These are phyloP conservation scores for Escallonia rubra DNA, from an alignment of 129 eudicot genomes.

Conservation along the genomic window DNA sequence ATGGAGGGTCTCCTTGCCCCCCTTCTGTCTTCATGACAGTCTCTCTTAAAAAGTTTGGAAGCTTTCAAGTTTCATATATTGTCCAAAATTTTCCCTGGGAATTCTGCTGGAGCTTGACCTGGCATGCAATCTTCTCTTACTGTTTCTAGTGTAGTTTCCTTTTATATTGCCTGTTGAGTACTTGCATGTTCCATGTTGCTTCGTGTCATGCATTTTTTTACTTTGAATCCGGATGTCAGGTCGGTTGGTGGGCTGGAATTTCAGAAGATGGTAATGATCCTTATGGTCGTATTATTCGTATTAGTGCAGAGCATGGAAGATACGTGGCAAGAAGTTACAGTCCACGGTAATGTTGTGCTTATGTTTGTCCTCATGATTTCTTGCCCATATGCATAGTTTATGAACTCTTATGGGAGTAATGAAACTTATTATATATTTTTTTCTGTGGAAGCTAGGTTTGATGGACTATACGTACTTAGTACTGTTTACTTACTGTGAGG, in stretches of 20 bases:
- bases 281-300: slow-evolving; percentile 80
- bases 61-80: too few relatives aligned
- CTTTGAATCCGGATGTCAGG: slow-evolving; percentile 40
- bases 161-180: slow-evolving; percentile 1
- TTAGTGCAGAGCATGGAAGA: slow-evolving; percentile 95
- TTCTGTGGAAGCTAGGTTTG: too few relatives aligned
- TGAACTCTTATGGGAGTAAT: too few relatives aligned
- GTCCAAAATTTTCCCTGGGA: too few relatives aligned
- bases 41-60: too few relatives aligned
- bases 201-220: not conserved
- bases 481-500: too few relatives aligned
- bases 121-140: not conserved
- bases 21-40: too few relatives aligned
- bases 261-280: slow-evolving; percentile 77
- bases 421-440: too few relatives aligned
- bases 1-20: too few relatives aligned
- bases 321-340: slow-evolving; percentile 88
- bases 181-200: not conserved
- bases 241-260: slow-evolving; percentile 99
- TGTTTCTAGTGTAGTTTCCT: not conserved
- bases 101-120: too few relatives aligned
- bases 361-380: not conserved
- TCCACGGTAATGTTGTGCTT: slow-evolving; percentile 58
- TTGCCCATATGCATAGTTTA: not conserved
- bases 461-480: too few relatives aligned